These are phyloP conservation scores for Hemileia vastatrix DNA, from an alignment of 1,284 basidiomycete genomes.

Conservation along the genomic window DNA sequence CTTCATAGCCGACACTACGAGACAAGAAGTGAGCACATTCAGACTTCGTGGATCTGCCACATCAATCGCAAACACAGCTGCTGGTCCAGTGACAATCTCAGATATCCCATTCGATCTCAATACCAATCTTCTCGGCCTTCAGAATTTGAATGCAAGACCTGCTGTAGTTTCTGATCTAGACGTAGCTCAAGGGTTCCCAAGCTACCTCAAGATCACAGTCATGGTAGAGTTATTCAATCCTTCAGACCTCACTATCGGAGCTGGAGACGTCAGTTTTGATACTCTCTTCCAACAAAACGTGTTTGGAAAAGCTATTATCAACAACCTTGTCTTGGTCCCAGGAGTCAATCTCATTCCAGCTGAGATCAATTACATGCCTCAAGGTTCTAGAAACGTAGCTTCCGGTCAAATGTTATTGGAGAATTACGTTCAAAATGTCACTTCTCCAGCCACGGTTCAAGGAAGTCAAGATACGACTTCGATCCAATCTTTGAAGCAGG, in stretches of 20 bases:
- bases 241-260: constrained; percentile 62
- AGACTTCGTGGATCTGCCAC: constrained; percentile 55
- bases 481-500: constrained; percentile 58
- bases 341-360: constrained; percentile 31
- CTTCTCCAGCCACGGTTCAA: constrained; percentile 54
- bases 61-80: constrained; percentile 56
- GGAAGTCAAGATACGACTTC: constrained; percentile 56
- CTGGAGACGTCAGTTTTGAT: constrained; percentile 57
- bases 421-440: constrained; percentile 61
- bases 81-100: constrained; percentile 54
- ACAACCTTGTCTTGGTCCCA: constrained; percentile 42
- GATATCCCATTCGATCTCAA: constrained; percentile 59
- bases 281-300: constrained; percentile 54
- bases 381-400: constrained; percentile 51
- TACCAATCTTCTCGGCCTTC: constrained; percentile 57
- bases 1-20: constrained; percentile 61
- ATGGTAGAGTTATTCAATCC: constrained; percentile 41
- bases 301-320: constrained; percentile 58
- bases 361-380: constrained; percentile 59
- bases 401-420: constrained; percentile 57
- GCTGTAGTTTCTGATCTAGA: constrained; percentile 57
- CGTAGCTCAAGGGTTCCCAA: constrained; percentile 59
- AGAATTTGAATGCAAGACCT: constrained; percentile 58
- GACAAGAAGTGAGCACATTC: constrained; percentile 51
- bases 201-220: constrained; percentile 60